Evolutionary conservation across 2,329 filamentous ascomycete species (phyloP).

Genomic region (Apiospora marii): DNA sequence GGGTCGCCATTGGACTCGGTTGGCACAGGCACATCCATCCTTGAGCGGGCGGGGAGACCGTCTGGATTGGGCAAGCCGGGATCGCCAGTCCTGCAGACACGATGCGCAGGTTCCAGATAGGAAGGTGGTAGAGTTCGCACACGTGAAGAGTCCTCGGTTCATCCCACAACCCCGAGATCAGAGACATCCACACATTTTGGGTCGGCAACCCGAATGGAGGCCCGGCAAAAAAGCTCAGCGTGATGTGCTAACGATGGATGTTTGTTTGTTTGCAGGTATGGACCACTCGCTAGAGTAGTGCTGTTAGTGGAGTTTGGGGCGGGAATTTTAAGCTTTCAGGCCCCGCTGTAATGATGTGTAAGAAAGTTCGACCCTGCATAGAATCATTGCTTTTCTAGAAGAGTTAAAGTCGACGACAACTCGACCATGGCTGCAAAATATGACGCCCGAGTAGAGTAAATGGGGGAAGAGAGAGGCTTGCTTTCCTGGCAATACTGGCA

Average conservation of each 20-base stretch:
- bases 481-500: too few species aligned
- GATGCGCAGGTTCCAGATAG: background rate
- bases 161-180: background rate
- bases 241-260: background rate
- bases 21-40: background rate
- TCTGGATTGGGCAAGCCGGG: slow-evolving; percentile 1
- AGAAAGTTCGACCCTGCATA: slow-evolving; percentile 2
- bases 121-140: background rate
- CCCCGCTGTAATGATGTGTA: background rate
- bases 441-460: background rate
- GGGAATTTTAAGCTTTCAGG: background rate
- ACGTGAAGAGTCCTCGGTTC: background rate
- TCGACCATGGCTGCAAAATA: background rate
- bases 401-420: background rate
- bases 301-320: slow-evolving; percentile 2
- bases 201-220: background rate
- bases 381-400: background rate
- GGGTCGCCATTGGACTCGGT: background rate
- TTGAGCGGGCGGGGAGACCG: background rate
- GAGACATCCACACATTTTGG: background rate
- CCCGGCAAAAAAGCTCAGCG: background rate
- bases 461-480: background rate
- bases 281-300: background rate
- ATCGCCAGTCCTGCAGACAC: background rate
- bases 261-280: background rate